Base-by-base conservation (phyloP, 2,329 filamentous ascomycete genomes). In the Elsinoe australis region DNA sequence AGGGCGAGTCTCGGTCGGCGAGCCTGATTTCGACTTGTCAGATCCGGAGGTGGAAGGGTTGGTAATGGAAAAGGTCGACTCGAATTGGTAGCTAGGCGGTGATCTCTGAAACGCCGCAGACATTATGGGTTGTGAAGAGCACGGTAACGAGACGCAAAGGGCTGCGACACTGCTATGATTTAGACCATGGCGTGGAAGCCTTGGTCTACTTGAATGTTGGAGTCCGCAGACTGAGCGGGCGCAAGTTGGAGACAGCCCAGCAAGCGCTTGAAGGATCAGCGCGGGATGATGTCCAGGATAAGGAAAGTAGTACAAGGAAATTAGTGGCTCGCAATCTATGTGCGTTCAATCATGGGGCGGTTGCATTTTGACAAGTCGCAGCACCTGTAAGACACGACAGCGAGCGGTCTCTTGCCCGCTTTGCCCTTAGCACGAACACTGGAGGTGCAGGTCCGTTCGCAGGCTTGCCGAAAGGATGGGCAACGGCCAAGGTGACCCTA, bases 271-370 rank as follows among this genome's bases (percentile, higher is more conserved):
- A 19, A 39, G 17, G 35, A 39, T 39, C 35, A 12, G 24, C 35
- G 21, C 15, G 4, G 35, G 19, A 6, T 19, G 35, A 26, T 39
- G 26, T 12, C 26, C 7, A 17, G 35, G 14, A 19, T 15, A 14
- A 35, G 4, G 32, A 35, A 6, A 39, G 18, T 39, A 8, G 35
- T 19, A 39, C 35, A 22, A 19, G 35, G 9, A 22, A 14, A 10
- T 26, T 24, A 26, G 17, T n/a, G 7, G 35, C 19, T 12, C 24
- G 17, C 21, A 21, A 39, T 39, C 35, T 21, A 39, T 39, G 17
- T 39, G 17, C 24, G 35, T 22, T 39, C 35, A 39, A 39, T 39
- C 35, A 39, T n/a, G n/a, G n/a, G n/a, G n/a, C 35, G 21, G 10
- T 4, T 24, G 35, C 35, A 24, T 6, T 14, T 34, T 19, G 35